These are phyloP conservation scores for Salisapilia sapeloensis DNA, from an alignment of 352 stramenopile species.

Conservation along the genomic window DNA sequence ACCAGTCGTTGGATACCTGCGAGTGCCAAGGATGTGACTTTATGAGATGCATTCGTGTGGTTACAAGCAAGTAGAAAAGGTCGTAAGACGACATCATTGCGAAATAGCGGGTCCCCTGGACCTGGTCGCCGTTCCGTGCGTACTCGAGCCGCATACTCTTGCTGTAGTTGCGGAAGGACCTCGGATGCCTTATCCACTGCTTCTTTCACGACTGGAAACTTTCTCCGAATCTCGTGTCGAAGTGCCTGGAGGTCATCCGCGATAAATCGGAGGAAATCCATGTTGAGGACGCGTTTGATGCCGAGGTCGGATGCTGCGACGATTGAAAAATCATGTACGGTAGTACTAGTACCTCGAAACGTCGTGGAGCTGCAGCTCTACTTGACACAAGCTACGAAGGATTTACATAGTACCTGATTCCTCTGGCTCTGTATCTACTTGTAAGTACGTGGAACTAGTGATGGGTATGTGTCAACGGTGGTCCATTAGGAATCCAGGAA, in stretches of 20 bases:
- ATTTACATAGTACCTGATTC: too few species aligned
- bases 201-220: slow-evolving; percentile 91
- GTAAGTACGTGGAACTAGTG: too few species aligned
- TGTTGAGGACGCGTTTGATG: too few species aligned
- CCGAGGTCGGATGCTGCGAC: too few species aligned
- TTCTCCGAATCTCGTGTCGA: slow-evolving; percentile 72
- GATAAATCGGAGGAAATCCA: slow-evolving; percentile 86
- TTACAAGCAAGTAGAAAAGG: slow-evolving; percentile 95
- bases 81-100: slow-evolving; percentile 89
- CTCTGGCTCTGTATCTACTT: too few species aligned
- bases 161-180: slow-evolving; percentile 85
- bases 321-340: too few species aligned
- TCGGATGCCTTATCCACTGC: slow-evolving; percentile 91
- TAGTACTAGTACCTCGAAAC: too few species aligned
- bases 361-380: too few species aligned
- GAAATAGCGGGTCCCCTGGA: slow-evolving; percentile 84
- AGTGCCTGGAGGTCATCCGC: slow-evolving; percentile 80
- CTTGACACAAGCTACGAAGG: too few species aligned
- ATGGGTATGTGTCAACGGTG: too few species aligned
- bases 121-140: slow-evolving; percentile 65
- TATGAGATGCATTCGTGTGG: slow-evolving; percentile 89
- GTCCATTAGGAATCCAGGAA: too few species aligned
- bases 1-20: slow-evolving; percentile 91
- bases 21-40: slow-evolving; percentile 89
- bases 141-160: slow-evolving; percentile 84